Base-by-base conservation (phyloP, 2,329 filamentous ascomycete genomes). In the Epichloe sibirici region DNA sequence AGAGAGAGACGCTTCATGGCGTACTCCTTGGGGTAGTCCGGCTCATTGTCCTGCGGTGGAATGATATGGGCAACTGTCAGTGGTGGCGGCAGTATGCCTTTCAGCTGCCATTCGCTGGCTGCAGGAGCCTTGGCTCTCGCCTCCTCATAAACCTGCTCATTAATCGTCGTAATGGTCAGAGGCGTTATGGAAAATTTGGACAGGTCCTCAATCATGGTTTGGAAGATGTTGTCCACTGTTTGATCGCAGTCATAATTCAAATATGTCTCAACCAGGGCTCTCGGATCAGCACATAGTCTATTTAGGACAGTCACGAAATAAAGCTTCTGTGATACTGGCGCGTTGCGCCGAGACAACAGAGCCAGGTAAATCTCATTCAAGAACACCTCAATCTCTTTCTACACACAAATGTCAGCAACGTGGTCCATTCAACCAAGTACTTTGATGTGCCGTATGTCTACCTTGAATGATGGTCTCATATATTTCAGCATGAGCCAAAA, bases 181-280 rank as follows among this genome's bases (percentile, higher is more conserved):
- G 90, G 84, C 9, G 83, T 78, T 51, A 86, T 93, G 2, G 90
- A 88, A 60, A 95, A 86, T 60, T 85, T 86, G 35, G 91, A 93
- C 17, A 98, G 73, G 67, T 97, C 90, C 66, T 98, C 94, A 48
- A 98, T 90, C 51, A 97, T 84, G 21, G 80, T 85, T 69, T 98
- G 93, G 66, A 95, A 98, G 68, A 97, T 93, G 68, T 98, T 98
- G 70, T 97, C 91, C 55, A 97, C 81, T 42, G 89, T 90, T 55
- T 91, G 80, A 63, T 97, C 94, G 70, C 93, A 98, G 66, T 98
- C 93, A 64, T 98, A 98, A 68, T 98, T 98, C 57, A 98, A 79
- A 68, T 98, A 98, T 13, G 90, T 85, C 68, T 98, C 93, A 15
- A 98, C 93, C 48, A 98, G 68, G 0, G 89, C 90, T 58, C 88